Percentiles rank a stretch among this genome's conserved stretches.
These are phyloP conservation scores for Diutina scorzettiae DNA, from an alignment of 1,139 yeast genomes.

Conservation along the genomic window DNA sequence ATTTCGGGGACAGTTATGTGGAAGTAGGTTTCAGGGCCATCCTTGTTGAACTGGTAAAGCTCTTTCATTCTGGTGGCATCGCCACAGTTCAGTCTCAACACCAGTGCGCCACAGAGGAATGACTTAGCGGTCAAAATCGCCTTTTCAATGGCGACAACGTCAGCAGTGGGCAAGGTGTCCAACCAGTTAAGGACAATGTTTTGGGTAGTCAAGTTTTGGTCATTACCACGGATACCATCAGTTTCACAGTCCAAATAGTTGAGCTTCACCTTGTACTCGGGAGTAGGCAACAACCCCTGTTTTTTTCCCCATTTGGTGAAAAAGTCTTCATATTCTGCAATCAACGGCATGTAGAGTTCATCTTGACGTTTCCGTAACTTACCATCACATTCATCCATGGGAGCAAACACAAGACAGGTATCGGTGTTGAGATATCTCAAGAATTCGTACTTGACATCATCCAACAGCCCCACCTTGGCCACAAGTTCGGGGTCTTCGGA, in stretches of 20 bases:
- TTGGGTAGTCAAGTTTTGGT: slow-evolving; percentile 50
- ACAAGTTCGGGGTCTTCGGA: slow-evolving; percentile 32
- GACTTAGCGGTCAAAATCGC: slow-evolving; percentile 80
- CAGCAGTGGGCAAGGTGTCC: slow-evolving; percentile 51
- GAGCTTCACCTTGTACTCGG: slow-evolving; percentile 23
- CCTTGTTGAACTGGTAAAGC: slow-evolving; percentile 27
- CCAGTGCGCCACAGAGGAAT: slow-evolving; percentile 58
- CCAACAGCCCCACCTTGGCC: slow-evolving; percentile 49
- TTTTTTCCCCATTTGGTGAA: slow-evolving; percentile 34
- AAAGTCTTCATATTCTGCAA: slow-evolving; percentile 49
- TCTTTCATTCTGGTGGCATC: slow-evolving; percentile 11
- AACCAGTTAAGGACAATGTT: slow-evolving; percentile 58
- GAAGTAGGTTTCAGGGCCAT: slow-evolving; percentile 16
- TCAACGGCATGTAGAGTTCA: slow-evolving; percentile 62
- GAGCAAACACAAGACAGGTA: slow-evolving; percentile 77
- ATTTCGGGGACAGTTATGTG: slow-evolving; percentile 51
- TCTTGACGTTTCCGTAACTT: slow-evolving; percentile 65
- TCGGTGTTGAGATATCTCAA: slow-evolving; percentile 88
- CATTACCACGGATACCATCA: slow-evolving; percentile 71
- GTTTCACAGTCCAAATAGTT: slow-evolving; percentile 65
- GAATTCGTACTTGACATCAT: slow-evolving; percentile 42
- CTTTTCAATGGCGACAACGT: slow-evolving; percentile 79
- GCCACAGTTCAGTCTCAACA: slow-evolving; percentile 26
- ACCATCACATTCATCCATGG: slow-evolving; percentile 77
- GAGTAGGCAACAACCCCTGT: slow-evolving; percentile 18